Percentiles rank a stretch among this genome's conserved stretches.
Conservation (phyloP, 306 rosid genomes). For the Castanopsis chinensis region DNA sequence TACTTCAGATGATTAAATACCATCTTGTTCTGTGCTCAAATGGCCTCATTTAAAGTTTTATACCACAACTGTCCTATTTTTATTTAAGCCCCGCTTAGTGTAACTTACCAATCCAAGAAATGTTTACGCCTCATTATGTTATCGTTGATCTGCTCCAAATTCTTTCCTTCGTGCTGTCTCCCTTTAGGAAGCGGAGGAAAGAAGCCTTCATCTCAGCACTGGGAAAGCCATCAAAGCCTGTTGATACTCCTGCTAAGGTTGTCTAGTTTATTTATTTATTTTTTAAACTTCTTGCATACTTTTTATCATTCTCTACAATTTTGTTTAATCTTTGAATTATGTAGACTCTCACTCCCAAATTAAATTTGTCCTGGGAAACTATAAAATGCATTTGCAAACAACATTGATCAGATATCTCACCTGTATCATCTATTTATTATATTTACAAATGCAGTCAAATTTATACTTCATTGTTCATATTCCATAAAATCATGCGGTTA, state of each 20-base stretch:
- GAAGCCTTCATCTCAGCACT: conserved; percentile 84
- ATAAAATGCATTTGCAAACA: not conserved
- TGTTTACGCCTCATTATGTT: too few species aligned
- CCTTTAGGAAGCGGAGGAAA: conserved; percentile 54
- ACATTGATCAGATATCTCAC: not conserved
- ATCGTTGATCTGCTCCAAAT: not conserved
- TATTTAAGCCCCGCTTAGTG: too few species aligned
- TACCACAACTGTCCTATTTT: too few species aligned
- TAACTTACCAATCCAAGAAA: too few species aligned
- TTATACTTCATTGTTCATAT: not conserved
- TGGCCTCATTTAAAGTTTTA: not conserved
- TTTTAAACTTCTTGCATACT: not conserved
- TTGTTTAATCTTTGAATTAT: not conserved
- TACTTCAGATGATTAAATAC: not conserved
- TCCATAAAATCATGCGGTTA: not conserved
- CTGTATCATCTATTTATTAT: not conserved
- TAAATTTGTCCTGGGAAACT: not conserved
- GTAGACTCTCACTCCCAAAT: not conserved
- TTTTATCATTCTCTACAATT: not conserved
- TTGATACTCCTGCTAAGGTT: conserved; percentile 45
- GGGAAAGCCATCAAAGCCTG: conserved; percentile 42
- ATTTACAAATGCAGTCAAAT: not conserved
- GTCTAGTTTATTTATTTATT: not conserved
- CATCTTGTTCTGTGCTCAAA: not conserved
- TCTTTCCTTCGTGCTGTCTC: not conserved